Conservation (phyloP, 2,329 filamentous ascomycete species). For the Calonectria naviculata region DNA sequence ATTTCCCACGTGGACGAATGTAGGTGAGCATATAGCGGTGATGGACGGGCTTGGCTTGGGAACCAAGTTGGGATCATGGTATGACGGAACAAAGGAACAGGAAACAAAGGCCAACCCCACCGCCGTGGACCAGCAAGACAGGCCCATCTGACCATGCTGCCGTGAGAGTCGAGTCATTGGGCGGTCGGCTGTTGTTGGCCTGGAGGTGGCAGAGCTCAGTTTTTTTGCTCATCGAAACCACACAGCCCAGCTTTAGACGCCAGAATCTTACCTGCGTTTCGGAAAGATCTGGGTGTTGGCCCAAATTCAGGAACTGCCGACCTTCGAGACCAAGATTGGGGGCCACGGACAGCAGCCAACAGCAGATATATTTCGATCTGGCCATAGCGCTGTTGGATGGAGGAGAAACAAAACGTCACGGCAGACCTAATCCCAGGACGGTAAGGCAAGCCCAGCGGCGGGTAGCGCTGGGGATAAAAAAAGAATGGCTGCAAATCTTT, state of each 20-base stretch:
- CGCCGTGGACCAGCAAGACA: background rate
- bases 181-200: background rate
- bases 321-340: background rate
- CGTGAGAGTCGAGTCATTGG: background rate
- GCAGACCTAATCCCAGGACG: background rate
- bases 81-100: background rate
- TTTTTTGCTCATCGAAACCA: background rate
- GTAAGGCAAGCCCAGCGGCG: background rate
- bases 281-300: background rate
- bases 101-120: background rate
- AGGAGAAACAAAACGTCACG: background rate
- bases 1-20: background rate
- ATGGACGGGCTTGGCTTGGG: background rate
- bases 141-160: background rate
- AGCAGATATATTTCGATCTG: background rate
- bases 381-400: background rate
- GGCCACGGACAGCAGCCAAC: background rate
- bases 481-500: slow-evolving; percentile 1
- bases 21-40: background rate
- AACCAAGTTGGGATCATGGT: background rate
- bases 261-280: background rate
- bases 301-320: background rate
- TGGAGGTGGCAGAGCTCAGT: background rate
- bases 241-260: background rate
- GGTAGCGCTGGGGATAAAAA: background rate